Evolutionary conservation across 2,329 filamentous ascomycete species (phyloP).

Genomic region (Sclerotinia spermophila): DNA sequence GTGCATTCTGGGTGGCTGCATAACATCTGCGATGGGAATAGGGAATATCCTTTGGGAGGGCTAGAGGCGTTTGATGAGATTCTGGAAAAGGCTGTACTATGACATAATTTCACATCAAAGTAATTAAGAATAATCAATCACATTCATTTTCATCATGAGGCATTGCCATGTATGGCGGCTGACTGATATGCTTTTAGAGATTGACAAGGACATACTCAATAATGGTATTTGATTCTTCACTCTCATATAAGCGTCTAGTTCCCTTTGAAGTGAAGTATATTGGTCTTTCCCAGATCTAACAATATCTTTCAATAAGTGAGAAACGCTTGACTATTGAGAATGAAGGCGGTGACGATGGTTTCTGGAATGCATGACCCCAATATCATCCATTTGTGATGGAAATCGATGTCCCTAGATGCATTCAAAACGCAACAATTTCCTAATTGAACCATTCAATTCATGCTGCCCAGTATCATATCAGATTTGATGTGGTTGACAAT

Average conservation of each 20-base stretch:
- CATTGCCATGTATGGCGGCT: background rate
- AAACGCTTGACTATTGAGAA: background rate
- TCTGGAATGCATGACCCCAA: background rate
- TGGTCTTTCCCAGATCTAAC: background rate
- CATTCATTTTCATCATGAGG: background rate
- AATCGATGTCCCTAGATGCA: background rate
- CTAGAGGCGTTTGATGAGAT: constrained; percentile 1
- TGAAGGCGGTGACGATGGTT: background rate
- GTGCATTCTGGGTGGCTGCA: constrained; percentile 22
- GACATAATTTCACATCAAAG: constrained; percentile 9
- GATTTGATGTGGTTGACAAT: background rate
- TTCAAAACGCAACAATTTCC: background rate
- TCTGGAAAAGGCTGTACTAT: constrained; percentile 1
- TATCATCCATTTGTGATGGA: background rate
- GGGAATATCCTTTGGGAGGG: background rate
- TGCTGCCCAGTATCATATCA: background rate
- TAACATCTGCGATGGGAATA: constrained; percentile 20
- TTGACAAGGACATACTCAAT: background rate
- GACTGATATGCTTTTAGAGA: background rate
- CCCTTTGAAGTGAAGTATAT: background rate
- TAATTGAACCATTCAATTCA: background rate
- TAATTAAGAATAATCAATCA: background rate
- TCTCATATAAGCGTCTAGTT: background rate
- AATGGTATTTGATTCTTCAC: background rate
- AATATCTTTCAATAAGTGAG: background rate